Evolutionary conservation across 1,139 yeast species (phyloP).

Genomic region (Zygosaccharomyces sapae): DNA sequence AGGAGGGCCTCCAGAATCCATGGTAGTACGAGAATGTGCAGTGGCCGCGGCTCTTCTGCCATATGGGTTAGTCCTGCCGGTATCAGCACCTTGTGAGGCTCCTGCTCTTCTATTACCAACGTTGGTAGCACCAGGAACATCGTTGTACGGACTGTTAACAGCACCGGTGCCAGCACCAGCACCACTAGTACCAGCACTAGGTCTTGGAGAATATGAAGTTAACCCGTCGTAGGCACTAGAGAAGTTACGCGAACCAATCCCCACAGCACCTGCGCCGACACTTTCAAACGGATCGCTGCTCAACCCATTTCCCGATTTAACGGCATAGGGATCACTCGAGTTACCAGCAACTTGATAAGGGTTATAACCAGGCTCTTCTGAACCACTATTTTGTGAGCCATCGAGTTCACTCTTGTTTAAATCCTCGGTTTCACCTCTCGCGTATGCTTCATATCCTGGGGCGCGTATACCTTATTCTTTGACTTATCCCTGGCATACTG

Average conservation of each 20-base stretch:
- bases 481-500: constrained; percentile 52
- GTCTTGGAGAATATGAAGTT: background rate
- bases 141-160: background rate
- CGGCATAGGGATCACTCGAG: constrained; percentile 25
- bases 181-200: background rate
- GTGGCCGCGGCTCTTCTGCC: constrained; percentile 3
- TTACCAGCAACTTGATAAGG: constrained; percentile 10
- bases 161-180: constrained; percentile 4
- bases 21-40: too few relatives aligned
- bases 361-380: constrained; percentile 9
- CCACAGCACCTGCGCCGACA: constrained; percentile 5
- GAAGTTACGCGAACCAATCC: constrained; percentile 5
- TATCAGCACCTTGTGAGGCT: background rate
- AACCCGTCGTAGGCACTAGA: constrained; percentile 6
- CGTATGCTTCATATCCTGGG: constrained; percentile 42
- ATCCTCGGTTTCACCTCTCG: constrained; percentile 24
- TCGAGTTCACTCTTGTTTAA: constrained; percentile 22
- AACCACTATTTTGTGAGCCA: constrained; percentile 14
- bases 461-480: constrained; percentile 41
- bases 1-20: too few relatives aligned
- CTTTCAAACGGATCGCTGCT: constrained; percentile 14
- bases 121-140: constrained; percentile 1
- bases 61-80: constrained; percentile 5
- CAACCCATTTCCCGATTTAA: constrained; percentile 13
- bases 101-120: background rate